These are phyloP conservation scores for Desmodesmus armatus DNA, from an alignment of 139 green algal genomes.

Conservation along the genomic window DNA sequence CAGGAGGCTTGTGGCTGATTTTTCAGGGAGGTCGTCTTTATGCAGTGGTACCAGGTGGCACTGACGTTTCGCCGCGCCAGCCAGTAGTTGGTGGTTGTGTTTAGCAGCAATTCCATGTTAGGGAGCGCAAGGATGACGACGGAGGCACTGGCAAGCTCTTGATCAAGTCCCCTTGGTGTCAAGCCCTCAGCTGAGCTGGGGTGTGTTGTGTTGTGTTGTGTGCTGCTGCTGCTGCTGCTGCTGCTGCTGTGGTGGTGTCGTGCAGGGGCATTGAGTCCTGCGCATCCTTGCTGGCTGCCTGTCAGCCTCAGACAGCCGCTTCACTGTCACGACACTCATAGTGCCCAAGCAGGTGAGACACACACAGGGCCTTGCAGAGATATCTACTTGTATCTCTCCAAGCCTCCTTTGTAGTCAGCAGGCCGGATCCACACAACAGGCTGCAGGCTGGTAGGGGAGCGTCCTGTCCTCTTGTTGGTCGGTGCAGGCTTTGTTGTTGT, in stretches of 20 bases:
- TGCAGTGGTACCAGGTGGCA: no score
- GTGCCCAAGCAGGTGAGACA: conserved; percentile 93
- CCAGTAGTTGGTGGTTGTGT: background rate
- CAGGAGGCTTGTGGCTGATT: no score
- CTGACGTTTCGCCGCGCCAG: no score
- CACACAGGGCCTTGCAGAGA: background rate
- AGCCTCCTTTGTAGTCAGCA: background rate
- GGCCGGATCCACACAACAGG: background rate
- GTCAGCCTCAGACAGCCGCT: conserved; percentile 71
- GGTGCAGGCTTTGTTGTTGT: background rate
- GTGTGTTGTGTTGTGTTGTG: background rate
- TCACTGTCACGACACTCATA: conserved; percentile 92
- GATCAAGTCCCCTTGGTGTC: background rate
- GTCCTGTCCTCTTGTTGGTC: background rate
- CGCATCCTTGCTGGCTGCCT: conserved; percentile 87
- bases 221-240: background rate
- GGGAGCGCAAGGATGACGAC: no score
- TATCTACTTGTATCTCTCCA: background rate
- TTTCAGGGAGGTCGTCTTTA: background rate
- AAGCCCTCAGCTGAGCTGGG: background rate
- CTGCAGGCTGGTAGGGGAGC: background rate
- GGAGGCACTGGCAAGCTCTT: background rate
- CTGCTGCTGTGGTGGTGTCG: background rate
- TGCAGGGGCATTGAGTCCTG: conserved; percentile 86
- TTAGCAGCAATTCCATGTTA: background rate